Base-by-base conservation (phyloP, 306 rosid genomes). In the Erythrophleum fordii region DNA sequence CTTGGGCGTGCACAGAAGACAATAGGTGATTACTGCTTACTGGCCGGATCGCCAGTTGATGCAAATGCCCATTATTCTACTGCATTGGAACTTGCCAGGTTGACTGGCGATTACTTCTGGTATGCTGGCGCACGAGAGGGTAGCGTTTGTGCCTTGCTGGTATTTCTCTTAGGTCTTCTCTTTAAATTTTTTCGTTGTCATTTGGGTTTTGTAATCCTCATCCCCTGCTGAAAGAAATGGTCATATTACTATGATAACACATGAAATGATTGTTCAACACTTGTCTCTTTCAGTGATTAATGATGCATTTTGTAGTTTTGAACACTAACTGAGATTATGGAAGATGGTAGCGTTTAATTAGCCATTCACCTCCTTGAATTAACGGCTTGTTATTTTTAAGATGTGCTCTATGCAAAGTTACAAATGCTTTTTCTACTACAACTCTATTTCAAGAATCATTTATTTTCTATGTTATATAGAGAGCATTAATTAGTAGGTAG, bases 1-100 rank as follows among this genome's bases (percentile, higher is more conserved):
- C 98, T 95, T 56, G 97, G 98, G 31, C 99, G 98, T 64, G 97
- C 97, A 0, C 99, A 95, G 85, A 95, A 95, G 97, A 92, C 97
- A 23, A 95, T 92, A 66, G 99, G 98, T 76, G 99, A 93, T 82
- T 95, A 95, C 76, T 95, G 99, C 82, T 84, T 95, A 83, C 78
- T 95, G 85, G 99, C 99, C 16, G 99, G 97, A 42, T 91, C 99
- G 22, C 99, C 99, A 0, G 98, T 95, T 72, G 99, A 95, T 83
- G 99, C 98, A 71, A 92, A 91, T 87, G 97, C 95, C 80, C 98
- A 95, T 85, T 95, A 91, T 83, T 64, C 89, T 66, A 95, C 99
- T 71, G 94, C 99, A 25, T 78, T 89, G 52, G 99, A 95, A 77
- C 97, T 95, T 85, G 86, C 96, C 31, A 88, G 99, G 89, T 85